Base-by-base conservation (phyloP, 352 stramenopile species). In the Phytophthora boehmeriae region DNA sequence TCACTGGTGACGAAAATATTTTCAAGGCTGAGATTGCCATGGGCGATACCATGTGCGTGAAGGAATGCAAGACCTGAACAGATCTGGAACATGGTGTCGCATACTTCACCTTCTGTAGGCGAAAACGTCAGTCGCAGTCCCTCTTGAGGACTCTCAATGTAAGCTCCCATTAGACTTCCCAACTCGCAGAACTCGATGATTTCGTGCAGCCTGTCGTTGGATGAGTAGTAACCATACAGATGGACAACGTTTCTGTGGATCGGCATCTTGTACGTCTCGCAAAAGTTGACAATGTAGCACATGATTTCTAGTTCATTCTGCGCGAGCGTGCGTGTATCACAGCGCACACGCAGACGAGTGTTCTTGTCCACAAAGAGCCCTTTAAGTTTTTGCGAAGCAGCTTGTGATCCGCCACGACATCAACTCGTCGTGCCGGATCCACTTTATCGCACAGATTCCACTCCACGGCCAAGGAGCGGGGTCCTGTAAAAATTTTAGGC, bases 71-170 rank as follows among this genome's bases (percentile, higher is more conserved):
- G 62, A 0, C 71, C 80, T 0, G 84, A 90, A 54, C 95, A 86
- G 74, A 98, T 98, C 66, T 98, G 90, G 28, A 71, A 73, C 69
- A 92, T 83, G 16, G 63, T 63, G 34, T 83, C 67, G 9, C 75
- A 76, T n/a, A 86, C 65, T 41, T 89, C 75, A 8, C 45, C 45
- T 61, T 86, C 79, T 0, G 61, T 69, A 5, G 73, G 74, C 0
- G 65, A 48, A 8, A 69, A 71, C 8, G 66, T 72, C 5, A 87
- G 54, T 10, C 77, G 63, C 14, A 87, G 52, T n/a, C 76, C 55
- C 25, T 80, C 66, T 41, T 72, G 68, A 0, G 78, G 73, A 17
- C 68, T 68, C 28, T 71, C 39, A 30, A 89, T 85, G 58, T 88
- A 88, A 1, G 77, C 71, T 11, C 59, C 72, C 59, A 81, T 75